Base-by-base conservation (phyloP, 306 rosid genomes). In the Medicago ruthenica region DNA sequence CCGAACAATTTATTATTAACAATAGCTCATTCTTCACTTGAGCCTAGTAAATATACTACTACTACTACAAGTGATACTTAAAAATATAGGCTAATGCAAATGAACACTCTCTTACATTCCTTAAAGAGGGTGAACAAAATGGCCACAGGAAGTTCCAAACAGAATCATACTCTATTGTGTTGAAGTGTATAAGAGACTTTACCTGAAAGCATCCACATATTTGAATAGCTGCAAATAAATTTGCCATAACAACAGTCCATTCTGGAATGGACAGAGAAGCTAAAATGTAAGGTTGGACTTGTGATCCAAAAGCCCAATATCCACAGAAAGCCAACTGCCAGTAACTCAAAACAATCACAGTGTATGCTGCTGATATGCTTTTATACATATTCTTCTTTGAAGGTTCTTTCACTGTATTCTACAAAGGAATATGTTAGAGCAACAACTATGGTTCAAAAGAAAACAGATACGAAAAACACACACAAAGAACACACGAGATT, bases 151-250 rank as follows among this genome's bases (percentile, higher is more conserved):
- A 45, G 50, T 18, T 39, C 47, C 17, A 51, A 48, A 42, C 3
- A 64, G 37, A 55, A 12, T 0, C 13, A 14, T 15, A 40, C 4
- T 61, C 12, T 41, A 40, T 27, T 27, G 1, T 9, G 53, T 55
- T 59, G 39, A 20, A 64, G 75, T 41, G 41, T 37, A 0, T 8
- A 9, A 22, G 66, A 60, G 27, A 69, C 1, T 4, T 15, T 67
- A 89, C 94, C 90, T 89, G 94, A 85, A 83, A 91, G 83, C 97
- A 89, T 39, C 97, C 97, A 66, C 85, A 83, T 75, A 91, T 91
- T 76, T 91, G 97, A 62, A 89, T 37, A 44, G 91, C 88, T 67
- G 94, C 92, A 85, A 89, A 91, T 15, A 91, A 80, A 79, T 89
- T 91, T 58, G 94, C 94, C 97, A 91, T 86, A 34, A 86, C 81